Evolutionary conservation across 768 basidiomycete genomes (phyloP).

Genomic region (Pleurotus tuoliensis): DNA sequence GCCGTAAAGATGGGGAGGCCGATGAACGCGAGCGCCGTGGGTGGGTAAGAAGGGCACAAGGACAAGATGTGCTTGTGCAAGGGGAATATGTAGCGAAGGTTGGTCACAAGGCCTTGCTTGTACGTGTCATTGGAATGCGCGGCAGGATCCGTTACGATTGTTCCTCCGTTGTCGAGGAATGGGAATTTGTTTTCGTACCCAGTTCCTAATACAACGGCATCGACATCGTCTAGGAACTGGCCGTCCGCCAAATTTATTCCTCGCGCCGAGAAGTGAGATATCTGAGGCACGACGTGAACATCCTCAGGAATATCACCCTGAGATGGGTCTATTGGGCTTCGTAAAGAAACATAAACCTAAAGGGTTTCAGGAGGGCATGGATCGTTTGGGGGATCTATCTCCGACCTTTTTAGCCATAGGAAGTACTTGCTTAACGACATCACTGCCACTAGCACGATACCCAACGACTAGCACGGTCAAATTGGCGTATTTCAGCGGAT

Average conservation of each 20-base stretch:
- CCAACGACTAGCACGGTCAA: conserved; percentile 43
- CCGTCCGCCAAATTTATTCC: conserved; percentile 47
- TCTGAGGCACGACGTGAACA: conserved; percentile 35
- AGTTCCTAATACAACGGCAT: conserved; percentile 48
- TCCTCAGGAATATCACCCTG: conserved; percentile 14
- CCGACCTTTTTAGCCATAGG: conserved; percentile 38
- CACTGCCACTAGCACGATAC: conserved; percentile 44
- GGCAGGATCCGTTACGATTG: conserved; percentile 25
- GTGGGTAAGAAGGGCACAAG: conserved; percentile 40
- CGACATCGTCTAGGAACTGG: conserved; percentile 31
- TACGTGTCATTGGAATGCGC: conserved; percentile 23
- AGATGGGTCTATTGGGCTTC: conserved; percentile 19
- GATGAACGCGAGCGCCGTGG: conserved; percentile 51
- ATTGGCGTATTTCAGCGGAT: conserved; percentile 37
- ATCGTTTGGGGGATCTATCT: neutral
- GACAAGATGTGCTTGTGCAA: conserved; percentile 51
- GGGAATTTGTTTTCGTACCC: conserved; percentile 53
- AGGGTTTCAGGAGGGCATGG: neutral
- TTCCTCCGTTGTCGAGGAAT: conserved; percentile 31
- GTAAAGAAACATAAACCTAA: conserved; percentile 20
- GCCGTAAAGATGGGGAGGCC: conserved; percentile 45
- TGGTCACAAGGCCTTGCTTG: conserved; percentile 34
- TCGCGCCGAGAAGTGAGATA: conserved; percentile 43
- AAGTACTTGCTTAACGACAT: conserved; percentile 39
- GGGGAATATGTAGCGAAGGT: conserved; percentile 52